phyloP scores from a whole-genome alignment of 495 filamentous ascomycete genomes.

The Aspergillus coremiiformis region DNA sequence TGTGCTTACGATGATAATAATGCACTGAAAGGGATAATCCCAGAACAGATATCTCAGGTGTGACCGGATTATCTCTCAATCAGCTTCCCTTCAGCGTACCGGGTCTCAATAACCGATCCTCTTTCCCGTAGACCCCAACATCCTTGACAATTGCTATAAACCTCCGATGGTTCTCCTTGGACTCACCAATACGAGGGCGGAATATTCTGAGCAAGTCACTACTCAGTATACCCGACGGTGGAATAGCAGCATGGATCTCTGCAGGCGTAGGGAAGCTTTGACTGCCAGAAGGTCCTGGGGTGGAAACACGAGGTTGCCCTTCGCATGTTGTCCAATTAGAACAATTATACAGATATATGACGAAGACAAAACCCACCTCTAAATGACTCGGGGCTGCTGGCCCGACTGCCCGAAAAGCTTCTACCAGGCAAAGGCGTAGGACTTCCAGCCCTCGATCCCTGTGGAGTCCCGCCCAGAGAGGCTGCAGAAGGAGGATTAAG shows the following conservation, averaged over 20 bases:
- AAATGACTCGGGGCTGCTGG: constrained; percentile 31
- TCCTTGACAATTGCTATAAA: constrained; percentile 44
- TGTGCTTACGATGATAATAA: neutral
- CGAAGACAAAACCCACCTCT: constrained; percentile 20
- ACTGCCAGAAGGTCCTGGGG: constrained; percentile 21
- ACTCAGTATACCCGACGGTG: constrained; percentile 60
- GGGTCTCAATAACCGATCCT: constrained; percentile 36
- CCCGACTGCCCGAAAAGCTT: constrained; percentile 30
- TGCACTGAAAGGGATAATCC: neutral
- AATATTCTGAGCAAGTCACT: constrained; percentile 55
- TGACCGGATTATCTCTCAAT: neutral
- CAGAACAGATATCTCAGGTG: neutral
- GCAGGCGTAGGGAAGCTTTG: constrained; percentile 49
- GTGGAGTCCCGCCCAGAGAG: constrained; percentile 48
- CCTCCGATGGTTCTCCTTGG: constrained; percentile 34
- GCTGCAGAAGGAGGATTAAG: constrained; percentile 42
- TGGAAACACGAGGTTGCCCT: constrained; percentile 30
- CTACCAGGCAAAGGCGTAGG: constrained; percentile 32
- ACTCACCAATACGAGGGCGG: constrained; percentile 48
- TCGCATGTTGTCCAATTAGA: neutral
- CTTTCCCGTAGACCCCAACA: constrained; percentile 41
- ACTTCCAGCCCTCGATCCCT: constrained; percentile 47
- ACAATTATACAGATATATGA: neutral
- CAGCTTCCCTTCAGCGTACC: constrained; percentile 30
- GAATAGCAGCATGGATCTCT: constrained; percentile 66